Evolutionary conservation across 1,139 yeast genomes (phyloP), one percentile per base, ranked within the genome.

Genomic region (Suhomyces taliae): DNA sequence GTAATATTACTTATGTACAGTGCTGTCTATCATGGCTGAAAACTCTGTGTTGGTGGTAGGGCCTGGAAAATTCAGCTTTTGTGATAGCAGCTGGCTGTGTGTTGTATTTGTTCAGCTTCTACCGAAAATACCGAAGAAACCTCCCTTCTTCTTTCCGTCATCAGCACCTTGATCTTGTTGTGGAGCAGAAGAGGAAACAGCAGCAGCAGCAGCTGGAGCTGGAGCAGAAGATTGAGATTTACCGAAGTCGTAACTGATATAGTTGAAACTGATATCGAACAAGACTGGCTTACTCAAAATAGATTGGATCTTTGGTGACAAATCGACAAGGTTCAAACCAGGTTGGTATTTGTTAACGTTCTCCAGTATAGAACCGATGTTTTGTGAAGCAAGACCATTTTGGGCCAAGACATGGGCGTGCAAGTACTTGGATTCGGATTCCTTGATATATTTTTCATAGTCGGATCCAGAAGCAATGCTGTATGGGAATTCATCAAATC

Each of bases 261-360:
- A 90, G 64, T 90, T 90, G 71, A 75, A 90, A 0, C 95, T 97
- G 58, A 89, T 75, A 64, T 91, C 98, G 60, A 90, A 91, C 58
- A 90, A 78, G 8, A 90, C 96, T 0, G 98, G 97, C 66, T 91
- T 91, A 49, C 86, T 81, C 49, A 83, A 76, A 2, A 87, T 79
- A 1, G 96, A 87, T 49, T 54, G 59, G 39, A 74, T 52, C 11
- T 67, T 67, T 27, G 81, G 54, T 24, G 73, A 71, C 37, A 79
- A 54, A 49, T 83, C 81, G 35, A 80, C 81, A 45, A 85, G 62
- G 39, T 70, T 69, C 3, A 66, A 67, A 6, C 70, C 55, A 2
- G 72, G 59, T 1, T 81, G 81, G 52, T 69, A 78, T 49, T 67
- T 69, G 56, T 72, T 66, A 46, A 83, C 59, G 52, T 78, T 70